phyloP scores from a whole-genome alignment of 805 yeast species.

The Vanderwaltozyma verrucispora region DNA sequence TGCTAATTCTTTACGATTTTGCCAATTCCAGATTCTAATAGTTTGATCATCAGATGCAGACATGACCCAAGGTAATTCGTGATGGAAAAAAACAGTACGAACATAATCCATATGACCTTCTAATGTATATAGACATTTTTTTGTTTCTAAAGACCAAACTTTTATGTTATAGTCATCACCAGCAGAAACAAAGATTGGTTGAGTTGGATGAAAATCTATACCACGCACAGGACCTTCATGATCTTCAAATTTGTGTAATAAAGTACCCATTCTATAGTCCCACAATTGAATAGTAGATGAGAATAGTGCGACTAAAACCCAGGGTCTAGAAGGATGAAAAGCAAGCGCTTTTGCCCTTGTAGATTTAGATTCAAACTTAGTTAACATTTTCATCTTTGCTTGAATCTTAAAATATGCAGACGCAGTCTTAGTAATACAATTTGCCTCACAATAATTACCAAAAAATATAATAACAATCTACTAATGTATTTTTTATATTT shows the following conservation, averaged over 20 bases:
- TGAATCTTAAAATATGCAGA: too few relatives aligned
- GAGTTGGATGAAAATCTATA: conserved; percentile 94
- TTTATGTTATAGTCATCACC: conserved; percentile 94
- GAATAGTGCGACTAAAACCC: conserved; percentile 91
- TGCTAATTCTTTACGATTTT: conserved; percentile 93
- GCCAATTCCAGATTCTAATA: conserved; percentile 99
- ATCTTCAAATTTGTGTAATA: conserved; percentile 92
- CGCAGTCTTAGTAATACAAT: too few relatives aligned
- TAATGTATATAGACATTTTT: conserved; percentile 85
- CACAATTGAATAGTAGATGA: conserved; percentile 98
- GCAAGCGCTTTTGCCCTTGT: conserved; percentile 97
- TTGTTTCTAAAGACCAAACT: conserved; percentile 90
- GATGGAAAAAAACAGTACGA: conserved; percentile 89
- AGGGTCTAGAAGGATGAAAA: conserved; percentile 86
- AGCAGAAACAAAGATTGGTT: conserved; percentile 93
- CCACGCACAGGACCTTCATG: conserved; percentile 98
- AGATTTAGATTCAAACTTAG: conserved; percentile 93
- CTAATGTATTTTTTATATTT: too few relatives aligned
- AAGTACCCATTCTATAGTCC: conserved; percentile 99
- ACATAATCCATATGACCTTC: conserved; percentile 93
- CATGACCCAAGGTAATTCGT: conserved; percentile 94
- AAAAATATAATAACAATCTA: too few relatives aligned
- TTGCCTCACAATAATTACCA: too few relatives aligned
- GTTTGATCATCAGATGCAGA: conserved; percentile 97
- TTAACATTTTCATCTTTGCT: conserved; percentile 62